Conservation (phyloP, 176 grass and related monocot species). For the Zizania latifolia region DNA sequence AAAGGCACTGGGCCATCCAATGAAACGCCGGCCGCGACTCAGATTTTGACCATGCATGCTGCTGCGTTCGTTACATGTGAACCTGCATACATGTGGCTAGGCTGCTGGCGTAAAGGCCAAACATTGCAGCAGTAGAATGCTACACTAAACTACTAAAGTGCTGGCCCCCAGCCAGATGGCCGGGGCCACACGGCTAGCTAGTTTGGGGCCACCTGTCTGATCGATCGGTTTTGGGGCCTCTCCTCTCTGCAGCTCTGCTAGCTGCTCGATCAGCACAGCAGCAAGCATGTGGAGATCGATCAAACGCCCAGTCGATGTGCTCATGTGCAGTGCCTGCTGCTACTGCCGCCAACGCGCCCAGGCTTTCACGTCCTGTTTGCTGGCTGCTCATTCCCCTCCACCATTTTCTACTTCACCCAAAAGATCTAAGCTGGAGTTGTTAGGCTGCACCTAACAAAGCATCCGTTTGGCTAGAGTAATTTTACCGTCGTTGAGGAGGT, state of each 20-base stretch:
- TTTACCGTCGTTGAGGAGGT: too few species aligned
- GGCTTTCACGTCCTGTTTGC: too few species aligned
- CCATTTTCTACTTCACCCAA: too few species aligned
- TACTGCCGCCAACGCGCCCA: neutral
- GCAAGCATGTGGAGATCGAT: neutral
- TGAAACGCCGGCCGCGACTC: neutral
- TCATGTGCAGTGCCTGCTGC: neutral
- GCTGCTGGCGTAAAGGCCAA: neutral
- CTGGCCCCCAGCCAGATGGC: neutral
- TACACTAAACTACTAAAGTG: neutral
- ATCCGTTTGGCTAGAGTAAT: too few species aligned
- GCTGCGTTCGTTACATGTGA: neutral
- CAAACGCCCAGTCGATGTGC: too few species aligned
- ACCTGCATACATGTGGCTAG: neutral
- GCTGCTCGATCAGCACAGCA: neutral
- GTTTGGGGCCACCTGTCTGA: too few species aligned
- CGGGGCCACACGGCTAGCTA: too few species aligned
- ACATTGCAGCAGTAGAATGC: neutral
- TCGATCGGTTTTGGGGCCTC: neutral
- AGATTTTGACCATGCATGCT: neutral
- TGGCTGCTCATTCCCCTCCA: too few species aligned
- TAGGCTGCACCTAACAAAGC: too few species aligned
- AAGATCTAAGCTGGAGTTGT: too few species aligned
- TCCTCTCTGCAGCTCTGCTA: neutral
- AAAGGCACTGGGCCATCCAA: neutral